A percentile compares a stretch with the other conserved stretches of the same genome.
phyloP scores from a whole-genome alignment of 2,329 filamentous ascomycete species.

The Lasiodiplodia sp. region DNA sequence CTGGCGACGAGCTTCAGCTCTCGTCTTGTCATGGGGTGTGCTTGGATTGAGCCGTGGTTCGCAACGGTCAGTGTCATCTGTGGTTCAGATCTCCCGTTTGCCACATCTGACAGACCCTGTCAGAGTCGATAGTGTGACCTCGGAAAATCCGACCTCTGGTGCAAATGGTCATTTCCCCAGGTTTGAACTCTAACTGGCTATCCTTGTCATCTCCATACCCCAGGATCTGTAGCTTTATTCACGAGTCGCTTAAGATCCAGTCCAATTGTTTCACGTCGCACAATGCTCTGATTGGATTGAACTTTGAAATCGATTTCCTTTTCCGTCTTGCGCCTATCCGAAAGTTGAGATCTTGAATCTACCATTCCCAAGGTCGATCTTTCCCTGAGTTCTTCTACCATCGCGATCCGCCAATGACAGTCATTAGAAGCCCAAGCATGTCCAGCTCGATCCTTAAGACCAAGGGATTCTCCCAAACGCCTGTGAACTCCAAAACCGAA shows the following conservation, averaged over 20 bases:
- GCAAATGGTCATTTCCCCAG: neutral
- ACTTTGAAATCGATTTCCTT: conserved; percentile 7
- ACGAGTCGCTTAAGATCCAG: neutral
- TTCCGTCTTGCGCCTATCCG: neutral
- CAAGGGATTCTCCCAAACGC: conserved; percentile 5
- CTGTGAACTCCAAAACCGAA: conserved; percentile 1
- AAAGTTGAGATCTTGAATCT: conserved; percentile 23
- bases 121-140: neutral
- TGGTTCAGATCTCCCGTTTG: neutral
- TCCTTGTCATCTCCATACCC: neutral
- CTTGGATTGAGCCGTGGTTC: too few species aligned
- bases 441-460: conserved; percentile 27
- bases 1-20: too few species aligned
- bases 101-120: neutral
- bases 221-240: neutral
- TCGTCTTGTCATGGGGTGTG: too few species aligned
- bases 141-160: neutral
- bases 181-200: neutral
- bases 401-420: conserved; percentile 17
- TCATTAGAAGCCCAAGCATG: conserved; percentile 11
- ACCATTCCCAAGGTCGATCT: conserved; percentile 18
- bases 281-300: neutral
- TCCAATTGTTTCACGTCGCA: neutral
- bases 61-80: neutral
- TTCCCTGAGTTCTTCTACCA: conserved; percentile 16